Conservation (phyloP, 352 stramenopile genomes). For the Saprolegnia diclina region DNA sequence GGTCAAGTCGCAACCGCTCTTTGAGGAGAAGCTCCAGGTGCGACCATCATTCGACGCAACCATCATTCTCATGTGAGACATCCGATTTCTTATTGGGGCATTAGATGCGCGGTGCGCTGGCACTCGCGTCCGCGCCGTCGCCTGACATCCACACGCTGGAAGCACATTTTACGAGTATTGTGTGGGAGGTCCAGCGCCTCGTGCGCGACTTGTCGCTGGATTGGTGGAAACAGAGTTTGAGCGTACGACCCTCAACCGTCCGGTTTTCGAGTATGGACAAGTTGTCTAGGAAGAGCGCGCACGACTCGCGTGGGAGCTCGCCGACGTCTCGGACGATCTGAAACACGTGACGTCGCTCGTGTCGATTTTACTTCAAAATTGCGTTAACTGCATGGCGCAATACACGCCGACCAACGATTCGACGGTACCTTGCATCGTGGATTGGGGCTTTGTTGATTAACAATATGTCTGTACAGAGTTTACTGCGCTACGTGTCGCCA, state of each 20-base stretch:
- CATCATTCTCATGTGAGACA: no score
- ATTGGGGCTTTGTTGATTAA: no score
- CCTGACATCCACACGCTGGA: background rate
- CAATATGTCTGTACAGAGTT: background rate
- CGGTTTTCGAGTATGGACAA: background rate
- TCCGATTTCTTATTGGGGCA: background rate
- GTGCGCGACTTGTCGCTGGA: conserved; percentile 18
- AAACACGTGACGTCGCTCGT: background rate
- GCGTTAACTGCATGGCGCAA: background rate
- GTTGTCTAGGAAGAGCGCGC: conserved; percentile 12
- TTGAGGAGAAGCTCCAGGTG: conserved; percentile 5
- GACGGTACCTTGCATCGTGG: no score
- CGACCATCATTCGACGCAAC: background rate
- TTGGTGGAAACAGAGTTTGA: conserved; percentile 16
- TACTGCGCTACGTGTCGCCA: conserved; percentile 6
- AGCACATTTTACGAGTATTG: conserved; percentile 9
- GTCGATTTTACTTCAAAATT: conserved; percentile 7
- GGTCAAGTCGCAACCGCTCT: background rate
- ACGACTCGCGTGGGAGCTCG: conserved; percentile 8
- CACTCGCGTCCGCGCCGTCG: background rate
- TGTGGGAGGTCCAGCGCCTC: conserved; percentile 10
- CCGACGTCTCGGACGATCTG: conserved; percentile 4
- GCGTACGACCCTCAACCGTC: no score
- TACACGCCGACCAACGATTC: no score
- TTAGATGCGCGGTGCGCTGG: background rate